Evolutionary conservation across 23 red algal species (phyloP).

Genomic region (Pyropia yezoensis): DNA sequence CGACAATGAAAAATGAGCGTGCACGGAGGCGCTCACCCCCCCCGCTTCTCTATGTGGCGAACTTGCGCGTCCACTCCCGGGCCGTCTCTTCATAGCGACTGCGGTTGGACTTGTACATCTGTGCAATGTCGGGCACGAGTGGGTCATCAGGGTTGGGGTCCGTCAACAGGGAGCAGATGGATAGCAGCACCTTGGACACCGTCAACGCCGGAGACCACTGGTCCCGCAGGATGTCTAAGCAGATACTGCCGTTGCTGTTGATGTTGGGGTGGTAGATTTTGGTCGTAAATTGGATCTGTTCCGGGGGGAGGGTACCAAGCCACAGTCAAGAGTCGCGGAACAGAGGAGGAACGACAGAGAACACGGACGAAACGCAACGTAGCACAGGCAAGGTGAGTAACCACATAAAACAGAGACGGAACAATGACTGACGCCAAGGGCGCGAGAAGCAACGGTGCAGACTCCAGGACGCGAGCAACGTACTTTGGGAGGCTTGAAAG

Average conservation of each 20-base stretch:
- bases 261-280: conserved; percentile 99
- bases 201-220: conserved; percentile 97
- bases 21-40: no score
- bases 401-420: no score
- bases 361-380: no score
- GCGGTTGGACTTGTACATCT: conserved; percentile 97
- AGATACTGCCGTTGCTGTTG: conserved; percentile 96
- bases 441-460: no score
- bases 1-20: no score
- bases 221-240: conserved; percentile 94
- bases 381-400: no score
- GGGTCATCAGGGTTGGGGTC: conserved; percentile 99
- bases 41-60: conserved; percentile 23
- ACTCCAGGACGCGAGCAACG: no score
- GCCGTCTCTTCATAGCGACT: conserved; percentile 92
- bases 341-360: no score
- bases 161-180: conserved; percentile 96
- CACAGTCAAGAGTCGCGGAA: no score
- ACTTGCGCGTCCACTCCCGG: conserved; percentile 96
- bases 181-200: conserved; percentile 94
- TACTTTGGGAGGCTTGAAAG: conserved; percentile 89
- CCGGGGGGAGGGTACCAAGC: no score
- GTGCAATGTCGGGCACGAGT: conserved; percentile 96
- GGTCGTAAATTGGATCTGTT: conserved; percentile 84
- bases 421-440: no score